Conservation (phyloP, 225 moss, liverwort and hornwort genomes). For the Marchantia polymorpha region DNA sequence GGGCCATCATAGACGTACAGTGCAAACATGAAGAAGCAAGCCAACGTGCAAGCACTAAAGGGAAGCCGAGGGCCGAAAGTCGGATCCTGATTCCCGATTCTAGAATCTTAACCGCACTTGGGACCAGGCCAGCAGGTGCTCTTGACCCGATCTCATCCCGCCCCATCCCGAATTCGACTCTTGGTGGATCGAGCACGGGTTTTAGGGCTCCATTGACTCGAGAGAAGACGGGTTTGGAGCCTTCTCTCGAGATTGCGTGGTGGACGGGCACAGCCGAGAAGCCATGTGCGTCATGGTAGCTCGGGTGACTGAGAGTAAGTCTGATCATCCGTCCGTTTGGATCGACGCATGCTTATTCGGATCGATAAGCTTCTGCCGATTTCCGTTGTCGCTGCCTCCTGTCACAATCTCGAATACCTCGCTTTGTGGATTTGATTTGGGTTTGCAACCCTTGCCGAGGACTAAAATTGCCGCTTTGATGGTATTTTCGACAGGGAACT, state of each 20-base stretch:
- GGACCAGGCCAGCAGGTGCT: no score
- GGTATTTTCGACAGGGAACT: not conserved
- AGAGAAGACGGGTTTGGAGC: not conserved
- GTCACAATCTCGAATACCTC: not conserved
- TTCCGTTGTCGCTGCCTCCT: not conserved
- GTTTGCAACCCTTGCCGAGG: not conserved
- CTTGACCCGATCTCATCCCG: no score
- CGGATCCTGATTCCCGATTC: no score
- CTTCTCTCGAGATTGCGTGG: not conserved
- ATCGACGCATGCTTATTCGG: not conserved
- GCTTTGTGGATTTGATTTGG: not conserved
- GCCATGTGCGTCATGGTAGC: not conserved
- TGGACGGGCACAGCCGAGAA: not conserved
- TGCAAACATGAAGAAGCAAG: no score
- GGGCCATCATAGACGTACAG: no score
- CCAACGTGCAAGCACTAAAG: no score
- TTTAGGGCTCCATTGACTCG: not conserved
- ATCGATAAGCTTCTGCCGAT: not conserved
- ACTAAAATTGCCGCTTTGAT: not conserved
- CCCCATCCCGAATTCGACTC: no score
- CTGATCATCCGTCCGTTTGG: not conserved
- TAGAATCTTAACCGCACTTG: no score
- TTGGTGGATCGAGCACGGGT: no score
- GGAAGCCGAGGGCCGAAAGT: no score
- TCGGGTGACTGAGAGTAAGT: not conserved